Evolutionary conservation across 192 early-diverging fungal species (phyloP).

Genomic region (Linnemannia hyalina): DNA sequence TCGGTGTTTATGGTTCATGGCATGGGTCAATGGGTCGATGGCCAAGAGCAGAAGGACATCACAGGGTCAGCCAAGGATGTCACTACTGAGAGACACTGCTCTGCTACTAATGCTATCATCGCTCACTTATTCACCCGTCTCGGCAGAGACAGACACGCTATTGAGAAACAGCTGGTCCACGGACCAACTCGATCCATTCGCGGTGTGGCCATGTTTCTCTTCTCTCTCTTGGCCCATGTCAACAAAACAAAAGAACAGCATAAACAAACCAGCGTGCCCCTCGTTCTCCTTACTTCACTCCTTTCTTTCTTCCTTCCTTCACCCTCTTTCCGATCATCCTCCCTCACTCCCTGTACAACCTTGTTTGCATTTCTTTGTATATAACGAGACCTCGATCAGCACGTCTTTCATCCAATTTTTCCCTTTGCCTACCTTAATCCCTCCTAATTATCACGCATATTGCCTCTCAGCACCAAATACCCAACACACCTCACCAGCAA

Average conservation of each 20-base stretch:
- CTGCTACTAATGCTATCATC: too few relatives aligned
- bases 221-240: too few relatives aligned
- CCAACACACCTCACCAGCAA: too few relatives aligned
- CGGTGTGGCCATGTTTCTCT: background rate
- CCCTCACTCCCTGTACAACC: too few relatives aligned
- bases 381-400: background rate
- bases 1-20: too few relatives aligned
- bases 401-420: background rate
- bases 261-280: background rate
- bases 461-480: too few relatives aligned
- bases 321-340: background rate
- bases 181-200: background rate
- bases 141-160: background rate
- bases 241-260: background rate
- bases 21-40: too few relatives aligned
- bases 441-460: background rate
- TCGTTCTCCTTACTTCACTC: background rate
- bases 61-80: too few relatives aligned
- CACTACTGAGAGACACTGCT: too few relatives aligned
- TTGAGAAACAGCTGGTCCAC: background rate
- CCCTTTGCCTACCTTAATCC: background rate
- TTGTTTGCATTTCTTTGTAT: too few relatives aligned
- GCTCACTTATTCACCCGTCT: background rate
- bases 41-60: too few relatives aligned
- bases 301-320: constrained; percentile 1